These are phyloP conservation scores for Sporothrix curviconia DNA, from an alignment of 2,329 filamentous ascomycete species.

Conservation along the genomic window DNA sequence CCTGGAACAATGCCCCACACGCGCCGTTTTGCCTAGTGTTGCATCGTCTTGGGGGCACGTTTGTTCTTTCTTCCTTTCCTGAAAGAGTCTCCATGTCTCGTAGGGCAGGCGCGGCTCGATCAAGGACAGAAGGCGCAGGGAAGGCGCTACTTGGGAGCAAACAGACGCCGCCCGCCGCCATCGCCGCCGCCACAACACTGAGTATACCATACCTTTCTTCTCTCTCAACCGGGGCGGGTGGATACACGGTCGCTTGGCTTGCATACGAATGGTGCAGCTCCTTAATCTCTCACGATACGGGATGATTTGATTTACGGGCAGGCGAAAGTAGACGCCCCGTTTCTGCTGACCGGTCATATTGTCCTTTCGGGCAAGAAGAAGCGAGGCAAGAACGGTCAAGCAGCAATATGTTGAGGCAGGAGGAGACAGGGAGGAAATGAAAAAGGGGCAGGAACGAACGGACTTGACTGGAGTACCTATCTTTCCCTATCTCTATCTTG, in stretches of 20 bases:
- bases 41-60: background rate
- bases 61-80: background rate
- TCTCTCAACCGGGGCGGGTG: too few relatives aligned
- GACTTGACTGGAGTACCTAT: too few relatives aligned
- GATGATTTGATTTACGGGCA: too few relatives aligned
- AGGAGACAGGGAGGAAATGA: background rate
- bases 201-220: too few relatives aligned
- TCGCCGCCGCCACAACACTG: too few relatives aligned
- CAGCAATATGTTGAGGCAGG: background rate
- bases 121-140: background rate
- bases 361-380: background rate
- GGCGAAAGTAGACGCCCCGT: too few relatives aligned
- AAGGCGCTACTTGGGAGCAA: background rate
- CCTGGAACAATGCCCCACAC: background rate
- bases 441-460: too few relatives aligned
- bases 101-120: background rate
- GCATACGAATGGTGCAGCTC: background rate
- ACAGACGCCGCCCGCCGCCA: background rate
- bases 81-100: too few relatives aligned
- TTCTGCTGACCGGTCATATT: too few relatives aligned
- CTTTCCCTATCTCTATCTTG: too few relatives aligned
- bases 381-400: background rate
- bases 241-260: background rate
- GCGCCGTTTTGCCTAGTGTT: background rate
- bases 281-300: conserved; percentile 2